Percentiles rank a stretch among this genome's conserved stretches.
These are phyloP conservation scores for Rosellinia necatrix DNA, from an alignment of 2,329 filamentous ascomycete species.

Conservation along the genomic window DNA sequence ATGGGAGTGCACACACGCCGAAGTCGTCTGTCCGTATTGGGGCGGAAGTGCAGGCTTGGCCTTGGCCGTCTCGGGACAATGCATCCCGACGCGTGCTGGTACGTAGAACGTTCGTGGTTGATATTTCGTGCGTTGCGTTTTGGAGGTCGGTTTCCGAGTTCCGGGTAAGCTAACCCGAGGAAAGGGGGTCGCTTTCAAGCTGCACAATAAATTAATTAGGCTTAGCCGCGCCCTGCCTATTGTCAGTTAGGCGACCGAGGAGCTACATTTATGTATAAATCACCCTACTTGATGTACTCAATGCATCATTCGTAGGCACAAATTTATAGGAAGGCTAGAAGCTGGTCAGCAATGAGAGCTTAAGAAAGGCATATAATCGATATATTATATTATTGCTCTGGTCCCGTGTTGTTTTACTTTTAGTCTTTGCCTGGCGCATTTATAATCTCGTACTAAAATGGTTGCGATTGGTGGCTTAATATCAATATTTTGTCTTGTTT, in stretches of 20 bases:
- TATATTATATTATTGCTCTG: background rate
- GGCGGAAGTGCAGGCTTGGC: background rate
- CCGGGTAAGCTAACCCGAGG: too few relatives aligned
- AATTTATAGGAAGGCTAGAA: background rate
- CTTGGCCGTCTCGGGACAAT: slow-evolving; percentile 15
- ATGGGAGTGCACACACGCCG: slow-evolving; percentile 8
- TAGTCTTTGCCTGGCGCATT: background rate
- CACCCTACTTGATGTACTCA: too few relatives aligned
- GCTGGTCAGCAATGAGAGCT: background rate
- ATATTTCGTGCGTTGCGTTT: background rate
- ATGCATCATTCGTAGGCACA: too few relatives aligned
- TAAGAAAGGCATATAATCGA: background rate
- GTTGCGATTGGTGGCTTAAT: background rate
- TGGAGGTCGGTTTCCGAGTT: background rate
- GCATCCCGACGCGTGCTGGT: slow-evolving; percentile 9
- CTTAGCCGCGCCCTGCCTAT: too few relatives aligned
- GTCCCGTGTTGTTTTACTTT: background rate
- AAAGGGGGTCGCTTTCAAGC: too few relatives aligned
- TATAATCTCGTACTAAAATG: background rate
- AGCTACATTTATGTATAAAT: too few relatives aligned
- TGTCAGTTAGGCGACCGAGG: too few relatives aligned
- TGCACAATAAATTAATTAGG: too few relatives aligned
- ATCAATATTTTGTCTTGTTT: background rate
- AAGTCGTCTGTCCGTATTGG: background rate
- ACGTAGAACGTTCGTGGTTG: background rate